Conservation (phyloP, 768 basidiomycete species). For the Leccinum disarticulatum region DNA sequence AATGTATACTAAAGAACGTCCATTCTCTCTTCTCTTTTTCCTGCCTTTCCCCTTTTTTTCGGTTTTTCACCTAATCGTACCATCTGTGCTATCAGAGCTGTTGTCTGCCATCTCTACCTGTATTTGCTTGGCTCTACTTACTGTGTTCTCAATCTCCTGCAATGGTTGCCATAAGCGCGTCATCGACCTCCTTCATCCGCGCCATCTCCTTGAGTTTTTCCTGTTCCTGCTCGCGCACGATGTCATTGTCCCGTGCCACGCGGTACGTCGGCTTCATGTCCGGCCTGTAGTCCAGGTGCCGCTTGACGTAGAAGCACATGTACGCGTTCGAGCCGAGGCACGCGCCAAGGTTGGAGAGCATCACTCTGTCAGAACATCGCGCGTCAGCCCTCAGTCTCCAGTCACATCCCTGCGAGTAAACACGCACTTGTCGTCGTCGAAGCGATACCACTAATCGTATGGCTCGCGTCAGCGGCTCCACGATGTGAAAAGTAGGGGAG, state of each 20-base stretch:
- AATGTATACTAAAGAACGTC: conserved; percentile 10
- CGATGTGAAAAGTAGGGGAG: neutral
- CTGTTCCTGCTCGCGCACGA: conserved; percentile 56
- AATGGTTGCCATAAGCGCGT: conserved; percentile 55
- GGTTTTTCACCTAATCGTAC: neutral
- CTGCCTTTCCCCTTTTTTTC: neutral
- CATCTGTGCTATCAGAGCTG: neutral
- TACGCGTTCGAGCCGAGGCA: conserved; percentile 78
- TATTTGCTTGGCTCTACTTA: neutral
- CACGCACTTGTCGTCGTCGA: conserved; percentile 89
- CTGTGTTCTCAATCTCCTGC: conserved; percentile 20
- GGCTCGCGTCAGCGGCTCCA: neutral
- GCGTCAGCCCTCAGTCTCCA: neutral
- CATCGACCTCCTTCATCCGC: conserved; percentile 60
- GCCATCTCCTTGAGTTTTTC: conserved; percentile 54
- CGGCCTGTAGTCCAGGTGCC: conserved; percentile 81
- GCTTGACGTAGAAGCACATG: conserved; percentile 96
- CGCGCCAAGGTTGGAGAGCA: conserved; percentile 61
- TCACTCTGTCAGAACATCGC: conserved; percentile 49
- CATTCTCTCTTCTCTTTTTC: neutral
- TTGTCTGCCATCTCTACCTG: neutral
- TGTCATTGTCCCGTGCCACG: conserved; percentile 62
- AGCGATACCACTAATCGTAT: conserved; percentile 76
- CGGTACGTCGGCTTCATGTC: conserved; percentile 67
- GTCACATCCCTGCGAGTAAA: neutral